Evolutionary conservation across 1,284 basidiomycete genomes (phyloP).

Genomic region (Takashimella tepidaria): DNA sequence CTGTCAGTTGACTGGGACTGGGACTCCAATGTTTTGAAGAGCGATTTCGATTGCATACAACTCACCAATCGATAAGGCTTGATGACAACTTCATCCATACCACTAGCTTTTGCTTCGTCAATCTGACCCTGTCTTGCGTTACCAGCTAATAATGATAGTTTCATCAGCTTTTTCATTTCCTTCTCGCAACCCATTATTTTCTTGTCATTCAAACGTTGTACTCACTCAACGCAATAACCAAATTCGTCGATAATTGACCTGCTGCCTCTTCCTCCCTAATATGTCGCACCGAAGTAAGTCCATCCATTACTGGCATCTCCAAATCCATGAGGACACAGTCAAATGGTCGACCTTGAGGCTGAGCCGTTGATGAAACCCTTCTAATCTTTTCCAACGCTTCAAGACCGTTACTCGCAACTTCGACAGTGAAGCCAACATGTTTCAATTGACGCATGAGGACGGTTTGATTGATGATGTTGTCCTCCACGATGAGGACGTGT

Average conservation of each 20-base stretch:
- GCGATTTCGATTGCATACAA: background rate
- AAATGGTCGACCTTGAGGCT: conserved; percentile 19
- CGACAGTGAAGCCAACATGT: conserved; percentile 14
- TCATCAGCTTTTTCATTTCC: no score
- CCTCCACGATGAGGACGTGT: conserved; percentile 33
- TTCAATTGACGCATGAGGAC: conserved; percentile 17
- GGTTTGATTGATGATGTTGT: conserved; percentile 43
- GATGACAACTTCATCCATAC: conserved; percentile 34
- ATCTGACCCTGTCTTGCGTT: conserved; percentile 19
- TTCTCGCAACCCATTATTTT: no score
- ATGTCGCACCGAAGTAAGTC: conserved; percentile 10
- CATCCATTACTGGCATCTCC: conserved; percentile 41
- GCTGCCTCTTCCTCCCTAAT: conserved; percentile 12
- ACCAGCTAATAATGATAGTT: no score
- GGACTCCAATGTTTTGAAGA: background rate
- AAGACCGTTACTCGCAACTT: conserved; percentile 46
- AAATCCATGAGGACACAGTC: conserved; percentile 46
- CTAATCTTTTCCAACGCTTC: conserved; percentile 47
- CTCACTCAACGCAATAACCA: conserved; percentile 16
- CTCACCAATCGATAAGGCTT: conserved; percentile 36
- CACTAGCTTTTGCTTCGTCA: conserved; percentile 2
- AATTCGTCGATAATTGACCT: conserved; percentile 1
- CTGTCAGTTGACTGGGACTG: background rate
- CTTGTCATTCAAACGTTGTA: no score
- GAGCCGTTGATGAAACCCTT: conserved; percentile 16